Conservation (phyloP, 2,329 filamentous ascomycete species). For the Fusarium transvaalense region DNA sequence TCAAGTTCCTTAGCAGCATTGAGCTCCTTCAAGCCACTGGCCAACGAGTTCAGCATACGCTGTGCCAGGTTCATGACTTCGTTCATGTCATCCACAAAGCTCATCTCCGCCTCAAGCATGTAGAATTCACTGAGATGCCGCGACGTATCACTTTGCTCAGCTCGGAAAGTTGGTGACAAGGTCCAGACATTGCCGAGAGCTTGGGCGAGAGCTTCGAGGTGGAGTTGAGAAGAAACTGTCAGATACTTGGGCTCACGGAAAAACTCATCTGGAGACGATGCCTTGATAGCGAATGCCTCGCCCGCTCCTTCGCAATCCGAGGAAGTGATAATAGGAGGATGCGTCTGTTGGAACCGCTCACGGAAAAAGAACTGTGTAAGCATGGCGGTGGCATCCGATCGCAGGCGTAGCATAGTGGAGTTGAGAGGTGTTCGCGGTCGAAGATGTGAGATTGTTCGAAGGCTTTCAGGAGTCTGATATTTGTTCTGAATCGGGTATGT, state of each 20-base stretch:
- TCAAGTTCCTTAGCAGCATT: constrained; percentile 61
- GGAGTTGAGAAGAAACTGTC: constrained; percentile 93
- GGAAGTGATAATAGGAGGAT: constrained; percentile 94
- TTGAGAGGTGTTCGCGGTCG: constrained; percentile 85
- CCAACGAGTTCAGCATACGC: constrained; percentile 74
- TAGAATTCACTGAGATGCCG: constrained; percentile 98
- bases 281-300: constrained; percentile 84
- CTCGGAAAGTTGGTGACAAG: constrained; percentile 91
- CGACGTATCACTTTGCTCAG: constrained; percentile 92
- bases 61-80: constrained; percentile 85
- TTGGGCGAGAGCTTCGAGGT: constrained; percentile 91
- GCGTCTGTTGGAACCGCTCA: constrained; percentile 81
- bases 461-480: constrained; percentile 89
- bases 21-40: constrained; percentile 55
- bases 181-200: constrained; percentile 94
- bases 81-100: constrained; percentile 78
- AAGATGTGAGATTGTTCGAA: constrained; percentile 89
- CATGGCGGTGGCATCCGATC: constrained; percentile 81
- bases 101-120: constrained; percentile 94
- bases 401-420: constrained; percentile 81
- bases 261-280: constrained; percentile 66
- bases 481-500: constrained; percentile 96
- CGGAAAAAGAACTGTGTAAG: constrained; percentile 81
- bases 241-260: constrained; percentile 92
- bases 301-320: constrained; percentile 98